Percentiles rank a stretch among this genome's conserved stretches.
phyloP scores from a whole-genome alignment of 345 rosid species.

The Eucalyptus cloeziana region DNA sequence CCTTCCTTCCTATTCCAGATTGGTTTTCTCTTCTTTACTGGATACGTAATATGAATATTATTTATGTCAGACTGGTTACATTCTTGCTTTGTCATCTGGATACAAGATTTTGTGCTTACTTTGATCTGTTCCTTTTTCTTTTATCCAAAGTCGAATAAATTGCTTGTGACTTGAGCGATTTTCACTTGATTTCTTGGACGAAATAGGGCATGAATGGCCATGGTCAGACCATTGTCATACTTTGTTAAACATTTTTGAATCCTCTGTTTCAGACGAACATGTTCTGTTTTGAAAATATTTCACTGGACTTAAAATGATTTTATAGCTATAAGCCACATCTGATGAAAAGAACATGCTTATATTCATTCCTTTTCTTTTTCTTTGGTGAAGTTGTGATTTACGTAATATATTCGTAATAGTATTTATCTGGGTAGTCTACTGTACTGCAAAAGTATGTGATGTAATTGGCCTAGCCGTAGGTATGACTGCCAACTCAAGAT shows the following conservation, averaged over 20 bases:
- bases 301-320: no score
- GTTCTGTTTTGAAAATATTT: no score
- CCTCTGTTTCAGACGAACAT: fast-evolving
- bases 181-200: no score
- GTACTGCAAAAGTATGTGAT: not conserved
- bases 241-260: no score
- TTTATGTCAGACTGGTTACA: fast-evolving
- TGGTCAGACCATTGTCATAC: no score
- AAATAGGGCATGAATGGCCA: fast-evolving
- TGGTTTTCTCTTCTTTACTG: fast-evolving
- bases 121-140: no score
- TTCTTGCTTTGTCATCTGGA: fast-evolving
- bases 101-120: no score
- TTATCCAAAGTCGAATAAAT: no score
- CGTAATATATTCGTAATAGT: fast-evolving
- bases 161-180: fast-evolving
- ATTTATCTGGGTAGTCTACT: fast-evolving
- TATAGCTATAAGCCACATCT: no score
- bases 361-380: fast-evolving
- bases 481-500: not conserved
- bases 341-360: no score
- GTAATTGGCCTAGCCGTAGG: no score
- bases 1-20: fast-evolving
- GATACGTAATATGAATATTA: no score
- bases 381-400: fast-evolving